phyloP scores from a whole-genome alignment of 106 monocot genomes.

The Dioscorea alata region DNA sequence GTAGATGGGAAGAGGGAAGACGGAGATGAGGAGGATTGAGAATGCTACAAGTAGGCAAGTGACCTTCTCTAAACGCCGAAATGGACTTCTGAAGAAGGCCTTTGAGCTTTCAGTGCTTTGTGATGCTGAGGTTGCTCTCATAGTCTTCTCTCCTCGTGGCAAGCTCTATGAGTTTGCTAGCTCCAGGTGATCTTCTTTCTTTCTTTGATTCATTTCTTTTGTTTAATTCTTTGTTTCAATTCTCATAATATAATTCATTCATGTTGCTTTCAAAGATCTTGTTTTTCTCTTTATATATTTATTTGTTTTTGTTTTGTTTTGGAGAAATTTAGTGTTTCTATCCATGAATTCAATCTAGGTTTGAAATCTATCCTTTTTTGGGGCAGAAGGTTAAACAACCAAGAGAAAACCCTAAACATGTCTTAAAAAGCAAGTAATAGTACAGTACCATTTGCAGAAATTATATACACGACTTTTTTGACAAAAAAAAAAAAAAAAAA shows the following conservation, averaged over 20 bases:
- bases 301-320: too few relatives aligned
- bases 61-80: constrained; percentile 1
- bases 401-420: too few relatives aligned
- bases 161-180: constrained; percentile 4
- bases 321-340: too few relatives aligned
- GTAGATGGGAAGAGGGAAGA: constrained; percentile 1
- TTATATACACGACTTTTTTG: too few relatives aligned
- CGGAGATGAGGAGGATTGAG: constrained; percentile 6
- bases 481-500: too few relatives aligned
- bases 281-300: too few relatives aligned
- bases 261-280: not conserved
- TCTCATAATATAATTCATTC: not conserved
- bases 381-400: too few relatives aligned
- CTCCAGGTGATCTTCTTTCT: not conserved
- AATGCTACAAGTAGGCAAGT: not conserved
- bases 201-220: not conserved
- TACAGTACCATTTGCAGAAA: too few relatives aligned
- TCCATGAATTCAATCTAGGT: too few relatives aligned
- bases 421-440: too few relatives aligned
- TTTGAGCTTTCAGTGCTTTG: constrained; percentile 3
- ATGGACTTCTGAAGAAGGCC: constrained; percentile 2
- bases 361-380: too few relatives aligned
- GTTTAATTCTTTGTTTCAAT: not conserved
- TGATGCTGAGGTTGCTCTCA: not conserved
- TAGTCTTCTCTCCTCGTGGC: not conserved